Conservation (phyloP, 2,329 filamentous ascomycete genomes). For the Fusarium sp. region DNA sequence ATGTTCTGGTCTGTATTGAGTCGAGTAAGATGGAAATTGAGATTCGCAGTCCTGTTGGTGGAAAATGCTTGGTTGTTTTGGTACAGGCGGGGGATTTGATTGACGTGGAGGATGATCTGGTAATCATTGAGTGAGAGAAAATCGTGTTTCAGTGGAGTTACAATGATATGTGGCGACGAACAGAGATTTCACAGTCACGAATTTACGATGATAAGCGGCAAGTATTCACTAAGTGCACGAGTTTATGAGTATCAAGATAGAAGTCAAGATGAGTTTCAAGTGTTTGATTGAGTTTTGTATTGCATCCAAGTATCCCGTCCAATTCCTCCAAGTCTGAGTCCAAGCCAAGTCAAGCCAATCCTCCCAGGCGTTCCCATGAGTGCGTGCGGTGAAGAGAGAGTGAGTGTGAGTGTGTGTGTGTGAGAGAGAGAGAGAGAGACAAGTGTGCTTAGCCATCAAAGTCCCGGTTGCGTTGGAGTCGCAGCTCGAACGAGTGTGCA, state of each 20-base stretch:
- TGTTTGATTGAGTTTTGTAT: not conserved
- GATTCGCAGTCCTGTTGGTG: conserved; percentile 45
- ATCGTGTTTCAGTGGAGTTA: too few species aligned
- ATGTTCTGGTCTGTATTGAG: conserved; percentile 48
- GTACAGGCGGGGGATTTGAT: conserved; percentile 46
- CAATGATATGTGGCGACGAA: too few species aligned
- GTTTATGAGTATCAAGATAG: not conserved
- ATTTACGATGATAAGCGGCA: not conserved
- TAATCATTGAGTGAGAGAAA: conserved; percentile 33
- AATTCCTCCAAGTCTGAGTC: not conserved
- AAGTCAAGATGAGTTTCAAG: not conserved
- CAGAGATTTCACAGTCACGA: not conserved
- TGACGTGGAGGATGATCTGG: conserved; percentile 44
- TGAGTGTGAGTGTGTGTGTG: not conserved
- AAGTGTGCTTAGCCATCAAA: not conserved
- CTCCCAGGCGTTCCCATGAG: not conserved
- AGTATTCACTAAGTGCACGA: not conserved
- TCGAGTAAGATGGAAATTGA: conserved; percentile 54
- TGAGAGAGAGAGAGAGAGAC: too few species aligned
- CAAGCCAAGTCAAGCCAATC: not conserved
- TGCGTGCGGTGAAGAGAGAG: not conserved
- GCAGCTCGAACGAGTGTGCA: conserved; percentile 9
- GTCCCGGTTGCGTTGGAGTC: not conserved
- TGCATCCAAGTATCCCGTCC: not conserved
- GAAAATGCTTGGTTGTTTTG: conserved; percentile 42